Conservation (phyloP, 2,329 filamentous ascomycete species). For the Botrytis fabae region DNA sequence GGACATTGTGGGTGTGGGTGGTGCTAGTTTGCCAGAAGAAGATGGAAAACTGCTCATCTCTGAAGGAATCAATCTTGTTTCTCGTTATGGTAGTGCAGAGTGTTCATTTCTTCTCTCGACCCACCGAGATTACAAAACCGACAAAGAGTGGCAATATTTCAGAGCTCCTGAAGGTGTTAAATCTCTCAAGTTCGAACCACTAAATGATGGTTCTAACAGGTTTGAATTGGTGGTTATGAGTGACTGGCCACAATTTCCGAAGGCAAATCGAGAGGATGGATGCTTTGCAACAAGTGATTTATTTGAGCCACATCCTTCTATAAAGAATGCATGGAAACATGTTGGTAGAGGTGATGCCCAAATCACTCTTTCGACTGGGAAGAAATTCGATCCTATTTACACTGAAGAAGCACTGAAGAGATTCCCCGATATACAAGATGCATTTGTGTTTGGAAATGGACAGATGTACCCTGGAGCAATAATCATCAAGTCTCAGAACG, state of each 20-base stretch:
- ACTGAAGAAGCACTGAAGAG: slow-evolving; percentile 57
- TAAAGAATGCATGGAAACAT: slow-evolving; percentile 60
- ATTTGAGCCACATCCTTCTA: slow-evolving; percentile 55
- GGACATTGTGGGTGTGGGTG: slow-evolving; percentile 64
- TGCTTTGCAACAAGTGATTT: slow-evolving; percentile 63
- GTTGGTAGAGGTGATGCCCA: slow-evolving; percentile 62
- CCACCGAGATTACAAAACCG: slow-evolving; percentile 51
- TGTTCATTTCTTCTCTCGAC: slow-evolving; percentile 67
- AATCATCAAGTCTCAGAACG: slow-evolving; percentile 47
- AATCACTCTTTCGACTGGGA: slow-evolving; percentile 63
- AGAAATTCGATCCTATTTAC: slow-evolving; percentile 46
- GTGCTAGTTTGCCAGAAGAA: slow-evolving; percentile 55
- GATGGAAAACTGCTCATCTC: slow-evolving; percentile 55
- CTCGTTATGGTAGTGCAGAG: slow-evolving; percentile 64
- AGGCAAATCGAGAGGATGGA: slow-evolving; percentile 56
- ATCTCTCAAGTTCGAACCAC: slow-evolving; percentile 49
- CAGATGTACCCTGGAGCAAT: slow-evolving; percentile 57
- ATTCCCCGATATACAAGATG: slow-evolving; percentile 49
- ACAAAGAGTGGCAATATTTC: slow-evolving; percentile 61
- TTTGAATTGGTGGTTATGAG: slow-evolving; percentile 55
- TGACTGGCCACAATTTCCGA: slow-evolving; percentile 60
- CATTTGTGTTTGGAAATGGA: slow-evolving; percentile 62
- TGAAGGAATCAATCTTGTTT: slow-evolving; percentile 56
- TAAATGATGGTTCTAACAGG: slow-evolving; percentile 43
- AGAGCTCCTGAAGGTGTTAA: slow-evolving; percentile 43